Evolutionary conservation across 1,284 basidiomycete genomes (phyloP), one percentile per base, ranked within the genome.

Genomic region (Leccinum fuscescens): DNA sequence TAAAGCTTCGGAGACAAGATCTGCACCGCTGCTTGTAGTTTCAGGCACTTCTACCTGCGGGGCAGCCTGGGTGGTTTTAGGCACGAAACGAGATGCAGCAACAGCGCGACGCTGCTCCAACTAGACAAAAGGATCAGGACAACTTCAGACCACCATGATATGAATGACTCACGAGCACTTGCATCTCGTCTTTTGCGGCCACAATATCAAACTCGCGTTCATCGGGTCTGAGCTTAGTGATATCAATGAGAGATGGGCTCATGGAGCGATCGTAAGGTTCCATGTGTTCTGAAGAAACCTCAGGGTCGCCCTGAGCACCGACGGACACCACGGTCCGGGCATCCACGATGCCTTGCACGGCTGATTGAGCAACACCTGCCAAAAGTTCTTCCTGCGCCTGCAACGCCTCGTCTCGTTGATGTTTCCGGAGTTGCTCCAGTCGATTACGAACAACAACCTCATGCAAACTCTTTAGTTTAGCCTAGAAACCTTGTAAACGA

Each of bases 391-490:
- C 89, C 71, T 97, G 93, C 1, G 95, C 94, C 68, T 91, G 90
- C 51, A 93, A 76, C 1, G 96, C 97, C 72, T 98, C 96, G 68
- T 98, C 94, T 57, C 96, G 86, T 75, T 99, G 97, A 58, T 90
- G 86, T 73, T 95, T 95, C 63, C 96, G 91, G 58, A 99, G 85
- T 69, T 98, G 94, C 70, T 98, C 96, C 17, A 99, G 80, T 49
- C 97, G 86, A 72, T 99, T 99, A 59, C 93, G 88, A 50, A 99
- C 90, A 4, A 99, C 95, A 24, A 96, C 90, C 78, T 98, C 95
- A 74, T 99, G 97, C 62, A 98, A 82, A 62, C 83, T 86, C 71
- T 93, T 92, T 54, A 99, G 82, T 69, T 96, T 96, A 7, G 94
- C 91, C 92, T 95, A 61, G 9, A 57, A 59, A 29, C 48, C 39